These are phyloP conservation scores for Fragosphaeria purpurea DNA, from an alignment of 2,329 filamentous ascomycete species.

Conservation along the genomic window DNA sequence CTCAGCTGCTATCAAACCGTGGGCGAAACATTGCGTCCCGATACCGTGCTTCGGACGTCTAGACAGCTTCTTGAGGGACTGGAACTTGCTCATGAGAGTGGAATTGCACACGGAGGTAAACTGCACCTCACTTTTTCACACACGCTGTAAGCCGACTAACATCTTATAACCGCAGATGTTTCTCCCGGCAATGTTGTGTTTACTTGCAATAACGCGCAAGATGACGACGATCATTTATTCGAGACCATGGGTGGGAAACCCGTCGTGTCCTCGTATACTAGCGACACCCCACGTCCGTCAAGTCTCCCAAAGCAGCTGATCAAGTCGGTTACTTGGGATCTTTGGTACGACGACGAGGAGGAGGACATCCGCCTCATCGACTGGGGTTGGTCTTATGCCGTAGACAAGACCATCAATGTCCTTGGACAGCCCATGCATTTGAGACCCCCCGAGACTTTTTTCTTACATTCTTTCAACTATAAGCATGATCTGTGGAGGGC, in stretches of 20 bases:
- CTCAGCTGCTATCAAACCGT: background rate
- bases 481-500: background rate
- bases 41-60: background rate
- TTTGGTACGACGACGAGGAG: background rate
- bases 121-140: too few relatives aligned
- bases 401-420: background rate
- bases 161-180: background rate
- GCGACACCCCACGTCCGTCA: background rate
- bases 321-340: background rate
- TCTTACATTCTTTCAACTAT: background rate
- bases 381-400: background rate
- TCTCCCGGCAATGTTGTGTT: background rate
- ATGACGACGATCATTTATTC: background rate
- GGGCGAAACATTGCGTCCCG: background rate
- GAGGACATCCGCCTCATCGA: background rate
- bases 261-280: background rate
- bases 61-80: background rate
- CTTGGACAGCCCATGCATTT: background rate
- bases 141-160: too few relatives aligned
- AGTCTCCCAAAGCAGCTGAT: background rate
- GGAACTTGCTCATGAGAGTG: background rate
- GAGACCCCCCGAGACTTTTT: background rate
- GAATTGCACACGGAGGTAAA: background rate
- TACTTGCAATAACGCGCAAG: background rate
- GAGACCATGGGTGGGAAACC: background rate